Evolutionary conservation across 2,329 filamentous ascomycete genomes (phyloP).

Genomic region (Myriosclerotinia scirpicola): DNA sequence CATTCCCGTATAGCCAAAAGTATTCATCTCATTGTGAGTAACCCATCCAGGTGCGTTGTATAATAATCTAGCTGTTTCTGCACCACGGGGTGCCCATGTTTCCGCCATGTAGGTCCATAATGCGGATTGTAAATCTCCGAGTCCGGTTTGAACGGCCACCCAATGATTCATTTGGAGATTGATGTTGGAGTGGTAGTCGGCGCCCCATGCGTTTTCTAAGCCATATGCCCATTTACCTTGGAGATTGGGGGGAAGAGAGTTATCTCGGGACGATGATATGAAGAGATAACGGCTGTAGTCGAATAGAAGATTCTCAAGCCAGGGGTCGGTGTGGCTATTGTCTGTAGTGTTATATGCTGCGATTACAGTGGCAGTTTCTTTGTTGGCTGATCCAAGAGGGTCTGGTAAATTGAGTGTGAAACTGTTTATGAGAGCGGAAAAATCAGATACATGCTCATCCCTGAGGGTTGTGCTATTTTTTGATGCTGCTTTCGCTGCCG

Average conservation of each 20-base stretch:
- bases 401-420: slow-evolving; percentile 51
- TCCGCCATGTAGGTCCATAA: slow-evolving; percentile 55
- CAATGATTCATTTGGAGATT: slow-evolving; percentile 64
- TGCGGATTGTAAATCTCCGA: slow-evolving; percentile 47
- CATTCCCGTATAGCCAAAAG: slow-evolving; percentile 57
- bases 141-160: slow-evolving; percentile 53
- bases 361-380: slow-evolving; percentile 45
- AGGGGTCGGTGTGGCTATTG: slow-evolving; percentile 51
- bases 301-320: slow-evolving; percentile 53
- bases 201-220: slow-evolving; percentile 50
- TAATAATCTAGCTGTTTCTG: slow-evolving; percentile 52
- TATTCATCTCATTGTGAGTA: slow-evolving; percentile 57
- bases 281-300: slow-evolving; percentile 55
- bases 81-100: slow-evolving; percentile 54
- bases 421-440: slow-evolving; percentile 41
- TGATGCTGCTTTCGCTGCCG: slow-evolving; percentile 40
- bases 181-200: slow-evolving; percentile 59
- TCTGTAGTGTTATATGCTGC: slow-evolving; percentile 38
- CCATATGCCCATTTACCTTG: slow-evolving; percentile 56
- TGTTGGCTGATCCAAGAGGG: slow-evolving; percentile 42
- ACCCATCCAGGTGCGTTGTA: slow-evolving; percentile 57
- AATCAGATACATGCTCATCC: slow-evolving; percentile 46
- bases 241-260: slow-evolving; percentile 55
- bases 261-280: slow-evolving; percentile 53
- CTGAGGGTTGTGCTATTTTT: slow-evolving; percentile 40